Evolutionary conservation across 2,329 filamentous ascomycete species (phyloP).

Genomic region (Diplodia scrobiculata): DNA sequence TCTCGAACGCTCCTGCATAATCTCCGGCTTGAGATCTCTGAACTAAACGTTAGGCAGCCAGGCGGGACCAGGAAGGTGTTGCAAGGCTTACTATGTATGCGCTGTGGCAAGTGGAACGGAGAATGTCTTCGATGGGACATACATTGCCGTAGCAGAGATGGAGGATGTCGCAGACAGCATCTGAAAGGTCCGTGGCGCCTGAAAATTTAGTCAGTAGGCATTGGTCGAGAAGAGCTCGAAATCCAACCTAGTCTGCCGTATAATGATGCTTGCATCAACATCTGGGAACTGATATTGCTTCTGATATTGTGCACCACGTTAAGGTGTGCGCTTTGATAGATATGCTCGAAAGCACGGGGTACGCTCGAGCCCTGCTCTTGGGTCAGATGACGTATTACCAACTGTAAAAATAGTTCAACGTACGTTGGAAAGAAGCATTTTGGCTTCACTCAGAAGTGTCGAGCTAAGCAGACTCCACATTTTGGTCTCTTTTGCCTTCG

Average conservation of each 20-base stretch:
- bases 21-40: slow-evolving; percentile 65
- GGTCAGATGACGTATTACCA: neutral
- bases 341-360: slow-evolving; percentile 68
- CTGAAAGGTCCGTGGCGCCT: slow-evolving; percentile 60
- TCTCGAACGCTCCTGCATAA: slow-evolving; percentile 67
- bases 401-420: slow-evolving; percentile 46
- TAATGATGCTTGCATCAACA: slow-evolving; percentile 70
- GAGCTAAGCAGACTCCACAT: slow-evolving; percentile 86
- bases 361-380: slow-evolving; percentile 57
- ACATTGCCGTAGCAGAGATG: slow-evolving; percentile 68
- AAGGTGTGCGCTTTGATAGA: slow-evolving; percentile 80
- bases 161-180: slow-evolving; percentile 70
- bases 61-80: too few relatives aligned
- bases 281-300: slow-evolving; percentile 71
- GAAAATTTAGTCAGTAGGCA: slow-evolving; percentile 23
- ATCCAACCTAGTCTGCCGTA: slow-evolving; percentile 72
- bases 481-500: slow-evolving; percentile 80
- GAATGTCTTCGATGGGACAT: slow-evolving; percentile 72
- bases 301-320: slow-evolving; percentile 75
- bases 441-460: slow-evolving; percentile 81
- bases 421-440: slow-evolving; percentile 73
- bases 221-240: neutral
- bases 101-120: slow-evolving; percentile 72
- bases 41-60: neutral
- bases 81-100: slow-evolving; percentile 59